Percentiles rank a stretch among this genome's conserved stretches.
phyloP scores from a whole-genome alignment of 140 eudicot genomes.

The Cichorium intybus region DNA sequence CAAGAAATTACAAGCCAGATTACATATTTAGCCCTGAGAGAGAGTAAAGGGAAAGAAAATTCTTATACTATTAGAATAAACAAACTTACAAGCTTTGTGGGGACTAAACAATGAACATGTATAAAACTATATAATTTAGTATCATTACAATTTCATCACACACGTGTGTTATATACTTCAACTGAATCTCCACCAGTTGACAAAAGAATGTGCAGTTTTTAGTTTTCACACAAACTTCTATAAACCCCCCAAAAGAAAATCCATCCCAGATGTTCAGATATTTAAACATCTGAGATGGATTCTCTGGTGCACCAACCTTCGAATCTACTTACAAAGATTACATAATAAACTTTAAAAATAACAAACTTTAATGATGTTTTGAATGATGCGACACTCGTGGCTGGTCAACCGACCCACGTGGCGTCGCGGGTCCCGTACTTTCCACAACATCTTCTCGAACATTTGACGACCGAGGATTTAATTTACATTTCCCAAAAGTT shows the following conservation, averaged over 20 bases:
- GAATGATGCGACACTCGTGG: slow-evolving; percentile 50
- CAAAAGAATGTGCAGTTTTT: slow-evolving; percentile 17
- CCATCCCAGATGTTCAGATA: slow-evolving; percentile 36
- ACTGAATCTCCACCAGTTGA: slow-evolving; percentile 18
- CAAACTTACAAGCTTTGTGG: slow-evolving; percentile 18
- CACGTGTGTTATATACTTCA: slow-evolving; percentile 33
- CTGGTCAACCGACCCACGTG: slow-evolving; percentile 66
- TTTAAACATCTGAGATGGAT: slow-evolving; percentile 31
- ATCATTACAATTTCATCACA: slow-evolving; percentile 18
- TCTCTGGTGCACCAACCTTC: slow-evolving; percentile 16
- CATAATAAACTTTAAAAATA: slow-evolving; percentile 14
- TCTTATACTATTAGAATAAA: slow-evolving; percentile 12
- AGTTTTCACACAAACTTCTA: not conserved
- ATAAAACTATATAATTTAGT: slow-evolving; percentile 11
- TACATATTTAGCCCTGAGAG: not conserved
- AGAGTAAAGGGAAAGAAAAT: not conserved
- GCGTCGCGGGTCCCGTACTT: slow-evolving; percentile 55
- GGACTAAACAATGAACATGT: slow-evolving; percentile 29
- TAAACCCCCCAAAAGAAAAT: slow-evolving; percentile 14
- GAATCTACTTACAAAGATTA: slow-evolving; percentile 17
- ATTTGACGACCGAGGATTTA: slow-evolving; percentile 59
- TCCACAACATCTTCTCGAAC: slow-evolving; percentile 45
- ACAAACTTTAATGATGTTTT: slow-evolving; percentile 48
- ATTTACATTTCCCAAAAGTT: slow-evolving; percentile 62
- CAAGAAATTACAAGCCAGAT: not conserved